phyloP scores from a whole-genome alignment of 1,284 basidiomycete genomes.

The Pseudozyma flocculosa region DNA sequence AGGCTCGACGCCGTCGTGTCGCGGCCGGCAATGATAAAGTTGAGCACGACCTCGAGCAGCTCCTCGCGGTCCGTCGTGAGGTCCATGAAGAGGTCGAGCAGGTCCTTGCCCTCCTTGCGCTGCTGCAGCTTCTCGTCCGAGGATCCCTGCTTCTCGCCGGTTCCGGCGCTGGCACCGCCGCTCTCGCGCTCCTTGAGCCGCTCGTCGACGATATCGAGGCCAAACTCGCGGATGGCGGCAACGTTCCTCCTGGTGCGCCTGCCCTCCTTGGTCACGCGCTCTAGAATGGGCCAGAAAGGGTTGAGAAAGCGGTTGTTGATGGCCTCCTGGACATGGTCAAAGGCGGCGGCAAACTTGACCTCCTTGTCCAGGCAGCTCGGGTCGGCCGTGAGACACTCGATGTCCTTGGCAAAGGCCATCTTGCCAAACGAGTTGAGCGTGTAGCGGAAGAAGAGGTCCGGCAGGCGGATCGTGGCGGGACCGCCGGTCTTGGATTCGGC shows the following conservation, averaged over 20 bases:
- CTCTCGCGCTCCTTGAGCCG: constrained; percentile 20
- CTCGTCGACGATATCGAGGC: constrained; percentile 38
- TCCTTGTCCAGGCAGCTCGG: constrained; percentile 36
- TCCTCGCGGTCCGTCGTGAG: constrained; percentile 53
- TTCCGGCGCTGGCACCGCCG: constrained; percentile 22
- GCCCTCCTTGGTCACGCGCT: constrained; percentile 30
- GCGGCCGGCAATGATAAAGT: constrained; percentile 41
- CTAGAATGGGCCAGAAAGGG: constrained; percentile 32
- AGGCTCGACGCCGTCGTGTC: constrained; percentile 28
- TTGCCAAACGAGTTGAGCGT: constrained; percentile 14
- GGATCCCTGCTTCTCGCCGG: constrained; percentile 3
- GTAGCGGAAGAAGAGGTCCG: constrained; percentile 32
- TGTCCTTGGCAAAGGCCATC: constrained; percentile 32
- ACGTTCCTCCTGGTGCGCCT: constrained; percentile 31
- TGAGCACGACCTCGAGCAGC: constrained; percentile 49
- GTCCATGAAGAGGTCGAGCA: constrained; percentile 61
- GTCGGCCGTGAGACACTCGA: constrained; percentile 29
- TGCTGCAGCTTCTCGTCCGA: no score
- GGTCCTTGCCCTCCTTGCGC: constrained; percentile 42
- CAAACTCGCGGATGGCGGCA: constrained; percentile 28
- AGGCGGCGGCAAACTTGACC: constrained; percentile 52
- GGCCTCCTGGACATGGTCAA: constrained; percentile 53
- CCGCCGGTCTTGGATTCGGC: constrained; percentile 8
- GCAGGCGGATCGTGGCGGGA: constrained; percentile 16
- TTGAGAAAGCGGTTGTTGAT: constrained; percentile 43